Percentiles rank a stretch among this genome's conserved stretches.
phyloP scores from a whole-genome alignment of 192 early-diverging fungal species.

The Backusella australiensis region DNA sequence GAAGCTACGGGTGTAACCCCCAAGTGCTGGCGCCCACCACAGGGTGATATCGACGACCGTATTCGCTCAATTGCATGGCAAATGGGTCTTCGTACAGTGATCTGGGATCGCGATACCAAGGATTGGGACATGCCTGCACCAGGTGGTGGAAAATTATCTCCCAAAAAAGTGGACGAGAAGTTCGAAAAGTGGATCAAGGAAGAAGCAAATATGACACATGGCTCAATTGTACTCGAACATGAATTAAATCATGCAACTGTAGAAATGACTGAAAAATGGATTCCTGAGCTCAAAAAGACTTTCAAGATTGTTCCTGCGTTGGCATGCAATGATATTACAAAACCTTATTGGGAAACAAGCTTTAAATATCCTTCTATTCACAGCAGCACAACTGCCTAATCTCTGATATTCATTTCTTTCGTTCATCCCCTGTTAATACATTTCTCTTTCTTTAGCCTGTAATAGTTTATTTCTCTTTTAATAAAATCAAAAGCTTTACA shows the following conservation, averaged over 20 bases:
- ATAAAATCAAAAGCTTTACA: neutral
- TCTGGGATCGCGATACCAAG: conserved; percentile 17
- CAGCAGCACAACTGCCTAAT: neutral
- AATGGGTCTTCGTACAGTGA: conserved; percentile 39
- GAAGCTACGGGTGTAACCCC: conserved; percentile 46
- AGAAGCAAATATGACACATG: conserved; percentile 8
- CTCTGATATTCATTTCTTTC: neutral
- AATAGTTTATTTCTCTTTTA: neutral
- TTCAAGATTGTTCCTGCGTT: conserved; percentile 34
- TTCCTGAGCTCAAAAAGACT: conserved; percentile 26
- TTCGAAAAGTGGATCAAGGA: conserved; percentile 30
- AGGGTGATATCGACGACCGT: conserved; percentile 60
- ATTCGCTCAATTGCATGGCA: conserved; percentile 47
- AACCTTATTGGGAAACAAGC: conserved; percentile 33
- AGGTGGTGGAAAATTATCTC: conserved; percentile 30
- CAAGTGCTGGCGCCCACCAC: conserved; percentile 52
- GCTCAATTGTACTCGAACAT: conserved; percentile 35
- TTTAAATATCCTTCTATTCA: conserved; percentile 25
- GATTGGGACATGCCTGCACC: conserved; percentile 27
- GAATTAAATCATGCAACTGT: conserved; percentile 35
- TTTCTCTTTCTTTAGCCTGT: neutral
- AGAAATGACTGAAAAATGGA: conserved; percentile 32
- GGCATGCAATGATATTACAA: conserved; percentile 28
- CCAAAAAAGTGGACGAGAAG: conserved; percentile 21
- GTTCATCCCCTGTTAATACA: neutral